Evolutionary conservation across 345 rosid genomes (phyloP).

Genomic region (Lumnitzera littorea): DNA sequence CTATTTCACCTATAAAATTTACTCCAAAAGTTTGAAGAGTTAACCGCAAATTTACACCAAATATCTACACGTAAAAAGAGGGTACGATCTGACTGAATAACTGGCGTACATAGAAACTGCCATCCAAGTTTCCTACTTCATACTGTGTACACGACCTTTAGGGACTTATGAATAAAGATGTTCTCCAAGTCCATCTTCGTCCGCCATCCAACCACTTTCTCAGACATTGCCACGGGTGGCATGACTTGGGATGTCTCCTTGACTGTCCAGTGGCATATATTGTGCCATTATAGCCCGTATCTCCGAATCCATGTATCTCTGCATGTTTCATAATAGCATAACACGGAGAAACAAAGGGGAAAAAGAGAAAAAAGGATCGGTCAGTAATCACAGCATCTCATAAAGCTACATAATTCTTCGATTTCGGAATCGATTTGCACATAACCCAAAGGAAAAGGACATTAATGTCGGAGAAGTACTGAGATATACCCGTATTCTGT

Average conservation of each 20-base stretch:
- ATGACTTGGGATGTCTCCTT: slow-evolving; percentile 14
- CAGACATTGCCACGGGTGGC: slow-evolving; percentile 7
- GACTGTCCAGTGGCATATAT: slow-evolving; percentile 49
- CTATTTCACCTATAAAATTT: too few relatives aligned
- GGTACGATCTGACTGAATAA: too few relatives aligned
- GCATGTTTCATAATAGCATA: background rate
- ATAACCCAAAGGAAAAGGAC: background rate
- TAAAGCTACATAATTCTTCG: background rate
- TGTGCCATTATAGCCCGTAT: slow-evolving; percentile 53
- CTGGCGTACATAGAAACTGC: too few relatives aligned
- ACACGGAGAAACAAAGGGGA: background rate
- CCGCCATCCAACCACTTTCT: background rate
- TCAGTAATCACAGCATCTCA: background rate
- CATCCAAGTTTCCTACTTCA: too few relatives aligned
- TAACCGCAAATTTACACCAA: too few relatives aligned
- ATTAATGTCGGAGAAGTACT: background rate
- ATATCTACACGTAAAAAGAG: too few relatives aligned
- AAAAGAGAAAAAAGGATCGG: background rate
- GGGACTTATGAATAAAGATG: background rate
- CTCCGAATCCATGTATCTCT: slow-evolving; percentile 55
- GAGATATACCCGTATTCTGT: slow-evolving; percentile 81
- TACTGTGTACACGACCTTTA: too few relatives aligned
- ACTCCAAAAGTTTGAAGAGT: too few relatives aligned
- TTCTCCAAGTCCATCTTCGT: background rate
- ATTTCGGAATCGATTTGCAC: background rate